Percentiles rank a stretch among this genome's conserved stretches.
These are phyloP conservation scores for Chytriomyces confervae DNA, from an alignment of 192 early-diverging fungal species.

Conservation along the genomic window DNA sequence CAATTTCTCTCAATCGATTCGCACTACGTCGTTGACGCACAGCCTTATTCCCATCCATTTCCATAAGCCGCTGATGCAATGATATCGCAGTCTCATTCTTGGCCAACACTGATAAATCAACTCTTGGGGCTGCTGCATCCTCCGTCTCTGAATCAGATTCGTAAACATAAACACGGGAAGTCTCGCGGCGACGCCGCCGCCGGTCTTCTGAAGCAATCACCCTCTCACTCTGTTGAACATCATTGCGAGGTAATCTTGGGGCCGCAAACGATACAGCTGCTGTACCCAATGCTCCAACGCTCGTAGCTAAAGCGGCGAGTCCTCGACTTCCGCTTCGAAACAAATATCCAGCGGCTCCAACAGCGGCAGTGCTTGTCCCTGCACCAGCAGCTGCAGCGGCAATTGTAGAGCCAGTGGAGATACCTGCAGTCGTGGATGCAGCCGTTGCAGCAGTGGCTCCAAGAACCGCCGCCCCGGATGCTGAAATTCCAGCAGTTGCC, in stretches of 20 bases:
- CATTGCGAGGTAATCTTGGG: not conserved
- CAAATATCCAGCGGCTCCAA: not conserved
- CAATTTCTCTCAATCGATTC: too few species aligned
- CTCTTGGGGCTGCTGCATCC: not conserved
- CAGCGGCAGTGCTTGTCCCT: not conserved
- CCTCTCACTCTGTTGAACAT: not conserved
- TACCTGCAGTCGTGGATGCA: not conserved
- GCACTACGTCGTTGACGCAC: too few species aligned
- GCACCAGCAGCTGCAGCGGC: not conserved
- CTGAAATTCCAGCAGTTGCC: not conserved
- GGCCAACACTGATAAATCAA: too few species aligned
- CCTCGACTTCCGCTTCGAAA: slow-evolving; percentile 6
- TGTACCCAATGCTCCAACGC: not conserved
- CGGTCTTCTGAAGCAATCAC: not conserved
- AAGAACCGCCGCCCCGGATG: not conserved
- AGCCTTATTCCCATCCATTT: too few species aligned
- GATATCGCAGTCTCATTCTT: too few species aligned
- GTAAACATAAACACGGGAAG: not conserved
- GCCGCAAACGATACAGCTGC: not conserved
- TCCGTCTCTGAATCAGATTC: not conserved
- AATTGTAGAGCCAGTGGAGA: not conserved
- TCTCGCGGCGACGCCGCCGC: not conserved
- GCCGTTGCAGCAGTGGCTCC: not conserved
- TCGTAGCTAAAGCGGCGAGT: not conserved
- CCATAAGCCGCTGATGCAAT: too few species aligned